Conservation (phyloP, 2,329 filamentous ascomycete genomes). For the Amesomyces nigricolor region DNA sequence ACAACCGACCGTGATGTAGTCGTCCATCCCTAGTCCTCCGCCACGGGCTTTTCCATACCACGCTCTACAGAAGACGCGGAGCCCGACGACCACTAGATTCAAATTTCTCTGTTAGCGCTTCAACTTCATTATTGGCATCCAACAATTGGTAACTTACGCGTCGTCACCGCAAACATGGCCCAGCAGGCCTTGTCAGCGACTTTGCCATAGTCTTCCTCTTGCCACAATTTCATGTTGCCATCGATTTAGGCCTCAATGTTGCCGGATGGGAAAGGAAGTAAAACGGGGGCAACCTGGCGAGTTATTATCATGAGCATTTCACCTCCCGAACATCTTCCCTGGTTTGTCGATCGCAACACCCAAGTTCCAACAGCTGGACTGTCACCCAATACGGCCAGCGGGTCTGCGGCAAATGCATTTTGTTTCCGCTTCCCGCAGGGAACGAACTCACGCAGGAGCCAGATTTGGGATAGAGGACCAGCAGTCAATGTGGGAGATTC, state of each 20-base stretch:
- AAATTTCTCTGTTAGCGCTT: background rate
- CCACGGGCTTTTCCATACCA: slow-evolving; percentile 13
- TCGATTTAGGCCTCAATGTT: background rate
- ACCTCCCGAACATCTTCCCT: too few species aligned
- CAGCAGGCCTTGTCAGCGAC: slow-evolving; percentile 11
- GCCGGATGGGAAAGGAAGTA: too few species aligned
- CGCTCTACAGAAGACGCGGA: slow-evolving; percentile 28
- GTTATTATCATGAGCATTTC: too few species aligned
- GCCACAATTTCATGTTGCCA: slow-evolving; percentile 6
- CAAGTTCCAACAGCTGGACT: too few species aligned
- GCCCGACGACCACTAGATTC: slow-evolving; percentile 26
- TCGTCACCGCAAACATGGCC: slow-evolving; percentile 13
- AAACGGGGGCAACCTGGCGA: too few species aligned
- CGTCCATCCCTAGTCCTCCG: slow-evolving; percentile 29
- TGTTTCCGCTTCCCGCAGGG: too few species aligned
- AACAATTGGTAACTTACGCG: background rate
- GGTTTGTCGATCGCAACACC: too few species aligned
- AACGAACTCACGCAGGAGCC: too few species aligned
- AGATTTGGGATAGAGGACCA: too few species aligned
- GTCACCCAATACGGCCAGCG: too few species aligned
- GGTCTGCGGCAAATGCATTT: too few species aligned
- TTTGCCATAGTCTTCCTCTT: slow-evolving; percentile 5
- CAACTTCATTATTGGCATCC: background rate
- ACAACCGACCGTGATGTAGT: slow-evolving; percentile 30
- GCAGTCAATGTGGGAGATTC: too few species aligned